These are phyloP conservation scores for Fusarium mexicanum DNA, from an alignment of 2,329 filamentous ascomycete genomes.

Conservation along the genomic window DNA sequence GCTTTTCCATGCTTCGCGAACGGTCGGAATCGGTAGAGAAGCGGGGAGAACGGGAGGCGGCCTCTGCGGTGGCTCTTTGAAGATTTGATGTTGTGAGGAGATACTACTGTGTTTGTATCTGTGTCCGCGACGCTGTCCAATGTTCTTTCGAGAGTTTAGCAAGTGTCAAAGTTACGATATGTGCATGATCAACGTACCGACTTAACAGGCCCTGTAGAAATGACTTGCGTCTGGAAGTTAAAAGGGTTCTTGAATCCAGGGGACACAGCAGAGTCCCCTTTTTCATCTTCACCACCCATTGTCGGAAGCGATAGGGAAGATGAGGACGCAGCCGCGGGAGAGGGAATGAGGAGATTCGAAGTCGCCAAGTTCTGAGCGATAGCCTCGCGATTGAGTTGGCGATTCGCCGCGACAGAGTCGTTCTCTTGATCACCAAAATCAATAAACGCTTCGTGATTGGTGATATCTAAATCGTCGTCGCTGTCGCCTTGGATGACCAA, in stretches of 20 bases:
- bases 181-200: constrained; percentile 64
- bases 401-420: constrained; percentile 15
- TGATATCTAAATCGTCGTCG: constrained; percentile 24
- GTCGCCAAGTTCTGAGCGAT: constrained; percentile 24
- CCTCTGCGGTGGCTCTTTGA: constrained; percentile 87
- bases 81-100: constrained; percentile 88
- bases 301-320: constrained; percentile 24
- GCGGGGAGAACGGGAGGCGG: constrained; percentile 90
- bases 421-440: constrained; percentile 14
- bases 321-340: constrained; percentile 18
- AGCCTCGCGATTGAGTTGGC: constrained; percentile 30
- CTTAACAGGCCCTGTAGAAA: constrained; percentile 80
- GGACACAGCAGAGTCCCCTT: constrained; percentile 23
- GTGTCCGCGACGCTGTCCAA: constrained; percentile 92
- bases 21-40: constrained; percentile 89
- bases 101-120: constrained; percentile 98
- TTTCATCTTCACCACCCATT: constrained; percentile 32
- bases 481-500: constrained; percentile 38
- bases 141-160: constrained; percentile 65
- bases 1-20: constrained; percentile 86
- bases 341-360: constrained; percentile 33
- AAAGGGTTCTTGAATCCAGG: constrained; percentile 73
- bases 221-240: constrained; percentile 89
- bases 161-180: background rate
- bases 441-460: constrained; percentile 1